Evolutionary conservation across 2,329 filamentous ascomycete genomes (phyloP), one percentile per base, ranked within the genome.

Genomic region (Monosporascus sp.): DNA sequence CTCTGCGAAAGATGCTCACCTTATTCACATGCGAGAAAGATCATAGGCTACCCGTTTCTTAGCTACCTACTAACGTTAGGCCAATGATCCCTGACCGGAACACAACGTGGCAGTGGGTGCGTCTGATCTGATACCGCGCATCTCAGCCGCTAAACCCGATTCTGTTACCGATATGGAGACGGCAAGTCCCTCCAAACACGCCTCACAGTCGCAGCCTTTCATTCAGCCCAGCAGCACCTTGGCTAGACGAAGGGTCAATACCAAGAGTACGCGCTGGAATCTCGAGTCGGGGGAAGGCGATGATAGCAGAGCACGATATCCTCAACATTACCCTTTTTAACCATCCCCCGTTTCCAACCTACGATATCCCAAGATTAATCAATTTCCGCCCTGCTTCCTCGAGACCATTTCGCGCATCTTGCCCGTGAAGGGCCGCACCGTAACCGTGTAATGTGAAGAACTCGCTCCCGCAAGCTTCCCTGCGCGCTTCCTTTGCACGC

Each of bases 131-230:
- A 46, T 2, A 46, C 43, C 24, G 24, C 24, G 24, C 24, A 18
- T 2, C 2, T 44, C 31, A 31, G 43, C 36, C 57, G 61, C 70
- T 71, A 72, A 66, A 43, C 69, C 59, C 36, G 24, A 65, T 66
- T 35, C 64, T 62, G 69, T 62, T 59, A 72, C 70, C 70, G 70
- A 72, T 50, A 49, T 48, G 48, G 31, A 50, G 35, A 39, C 15
- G 49, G 48, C 49, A 50, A 48, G 49, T 51, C 46, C 25, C 44
- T 50, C 50, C 48, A 44, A 50, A 36, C 20, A 36, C 20, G 36
- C 27, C 25, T 48, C 18, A 36, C 31, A 35, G 31, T 35, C 31
- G 9, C 31, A 35, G 27, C 14, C 27, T 11, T 35, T 35, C 31
- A 35, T 35, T 35, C 31, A 35, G 11, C 31, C 31, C 31, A 14